Base-by-base conservation (phyloP, 2,329 filamentous ascomycete species). In the Microdochium bolleyi region DNA sequence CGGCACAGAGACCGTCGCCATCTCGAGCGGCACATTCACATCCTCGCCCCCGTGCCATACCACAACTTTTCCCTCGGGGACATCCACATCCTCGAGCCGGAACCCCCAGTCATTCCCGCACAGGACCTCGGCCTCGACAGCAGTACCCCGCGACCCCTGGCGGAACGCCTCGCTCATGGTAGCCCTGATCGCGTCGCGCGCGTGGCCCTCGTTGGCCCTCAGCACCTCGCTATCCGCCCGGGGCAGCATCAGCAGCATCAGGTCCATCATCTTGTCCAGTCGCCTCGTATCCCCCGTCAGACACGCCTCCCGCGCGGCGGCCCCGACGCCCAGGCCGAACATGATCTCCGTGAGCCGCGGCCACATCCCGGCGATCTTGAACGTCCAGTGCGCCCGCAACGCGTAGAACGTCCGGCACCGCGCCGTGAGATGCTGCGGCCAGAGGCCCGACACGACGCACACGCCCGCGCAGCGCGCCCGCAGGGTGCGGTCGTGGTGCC, bases 21-120 rank as follows among this genome's bases (percentile, higher is more conserved):
- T 54, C n/a, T 27, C 16, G 0, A 50, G 16, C 3, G 53, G 53
- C 16, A 54, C 51, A n/a, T 54, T 54, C 14, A 50, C 49, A 44
- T 54, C 53, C 50, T 49, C 41, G 24, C 34, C 34, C 7, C 50
- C 53, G 32, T 54, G 53, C 53, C 53, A 54, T 3, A 54, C 24
- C 44, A 49, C 49, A n/a, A 54, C 27, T 34, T 19, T 46, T 13
- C 53, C 53, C 24, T 49, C 5, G 2, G 37, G 27, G 5, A 46
- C 19, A 46, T 21, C 16, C 37, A 48, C 8, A 10, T 61, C 57
- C 13, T 54, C 51, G 2, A 60, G 25, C 7, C 50, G 22, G 41
- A 61, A 58, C 1, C 58, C 57, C 59, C 59, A 61, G 9, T 54
- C 49, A 8, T 54, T 53, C 9, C 52, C 55, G 3, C 53, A 56